Evolutionary conservation across 306 rosid genomes (phyloP).

Genomic region (Prunus salicina): DNA sequence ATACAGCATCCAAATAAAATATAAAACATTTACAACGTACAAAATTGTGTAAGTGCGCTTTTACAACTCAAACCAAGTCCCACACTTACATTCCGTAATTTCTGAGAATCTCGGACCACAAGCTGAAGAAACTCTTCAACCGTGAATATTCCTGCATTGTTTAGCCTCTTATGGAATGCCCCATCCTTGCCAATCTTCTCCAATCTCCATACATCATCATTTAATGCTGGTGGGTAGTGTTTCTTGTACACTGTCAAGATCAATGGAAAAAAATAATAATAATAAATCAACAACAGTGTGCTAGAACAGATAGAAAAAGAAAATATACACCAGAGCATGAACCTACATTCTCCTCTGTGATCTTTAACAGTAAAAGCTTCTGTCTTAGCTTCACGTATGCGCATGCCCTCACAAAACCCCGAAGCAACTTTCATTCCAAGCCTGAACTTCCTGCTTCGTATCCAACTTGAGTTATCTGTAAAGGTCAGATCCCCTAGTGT

Average conservation of each 20-base stretch:
- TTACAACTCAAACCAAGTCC: constrained; percentile 21
- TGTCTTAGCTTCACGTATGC: constrained; percentile 93
- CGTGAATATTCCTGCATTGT: constrained; percentile 36
- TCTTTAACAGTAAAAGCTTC: constrained; percentile 99
- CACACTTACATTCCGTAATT: constrained; percentile 69
- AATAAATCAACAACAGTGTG: background rate
- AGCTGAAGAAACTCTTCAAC: constrained; percentile 92
- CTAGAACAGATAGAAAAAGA: constrained; percentile 8
- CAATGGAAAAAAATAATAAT: background rate
- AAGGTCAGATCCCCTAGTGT: constrained; percentile 88
- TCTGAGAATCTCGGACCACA: constrained; percentile 75
- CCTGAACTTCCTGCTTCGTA: constrained; percentile 96
- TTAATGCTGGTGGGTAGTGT: constrained; percentile 90
- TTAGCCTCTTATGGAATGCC: constrained; percentile 92
- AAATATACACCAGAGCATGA: constrained; percentile 22
- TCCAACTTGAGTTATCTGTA: constrained; percentile 99
- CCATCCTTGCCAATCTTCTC: constrained; percentile 99
- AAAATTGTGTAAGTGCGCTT: background rate
- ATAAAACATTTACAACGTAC: constrained; percentile 21
- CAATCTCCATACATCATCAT: constrained; percentile 94
- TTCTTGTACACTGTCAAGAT: constrained; percentile 86
- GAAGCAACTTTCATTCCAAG: constrained; percentile 85
- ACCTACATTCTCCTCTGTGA: constrained; percentile 98
- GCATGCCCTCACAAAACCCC: constrained; percentile 75
- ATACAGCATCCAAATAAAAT: constrained; percentile 30